Conservation (phyloP, 2,329 filamentous ascomycete species). For the Trichothecium sympodiale region DNA sequence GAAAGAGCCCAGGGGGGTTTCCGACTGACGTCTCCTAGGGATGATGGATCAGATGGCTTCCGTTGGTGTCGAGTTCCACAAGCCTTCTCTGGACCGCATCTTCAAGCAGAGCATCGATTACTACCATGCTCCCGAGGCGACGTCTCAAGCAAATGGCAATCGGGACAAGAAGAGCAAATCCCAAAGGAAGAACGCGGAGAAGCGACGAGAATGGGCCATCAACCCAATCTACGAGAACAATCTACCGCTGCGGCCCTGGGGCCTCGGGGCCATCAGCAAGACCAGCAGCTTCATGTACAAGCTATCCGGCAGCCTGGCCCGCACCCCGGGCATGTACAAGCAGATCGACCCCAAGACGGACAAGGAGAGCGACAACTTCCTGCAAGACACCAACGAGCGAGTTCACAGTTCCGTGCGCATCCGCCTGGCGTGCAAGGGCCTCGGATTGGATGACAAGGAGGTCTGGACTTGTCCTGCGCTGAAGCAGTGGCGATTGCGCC, state of each 20-base stretch:
- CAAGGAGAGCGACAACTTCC: constrained; percentile 22
- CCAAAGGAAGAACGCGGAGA: too few species aligned
- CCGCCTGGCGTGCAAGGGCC: constrained; percentile 37
- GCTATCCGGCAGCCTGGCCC: constrained; percentile 28
- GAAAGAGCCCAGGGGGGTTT: too few species aligned
- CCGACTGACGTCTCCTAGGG: neutral
- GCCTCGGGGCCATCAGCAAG: constrained; percentile 31
- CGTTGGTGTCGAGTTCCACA: constrained; percentile 38
- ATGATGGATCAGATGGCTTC: constrained; percentile 35
- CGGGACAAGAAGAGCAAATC: constrained; percentile 8
- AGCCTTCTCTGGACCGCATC: constrained; percentile 27
- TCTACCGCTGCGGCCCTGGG: constrained; percentile 36
- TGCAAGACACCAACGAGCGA: constrained; percentile 42
- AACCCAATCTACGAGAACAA: constrained; percentile 35
- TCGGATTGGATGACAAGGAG: constrained; percentile 35
- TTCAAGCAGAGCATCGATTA: constrained; percentile 21
- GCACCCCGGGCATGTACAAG: constrained; percentile 37
- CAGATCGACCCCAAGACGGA: constrained; percentile 30
- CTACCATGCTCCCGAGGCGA: constrained; percentile 14
- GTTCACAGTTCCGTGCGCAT: constrained; percentile 43
- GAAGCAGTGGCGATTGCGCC: constrained; percentile 30
- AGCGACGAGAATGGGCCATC: constrained; percentile 36
- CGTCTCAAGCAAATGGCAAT: constrained; percentile 5
- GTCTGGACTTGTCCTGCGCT: constrained; percentile 37
- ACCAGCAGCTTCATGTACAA: constrained; percentile 28